These are phyloP conservation scores for Gossypium gossypioides DNA, from an alignment of 441 rosid species.

Conservation along the genomic window DNA sequence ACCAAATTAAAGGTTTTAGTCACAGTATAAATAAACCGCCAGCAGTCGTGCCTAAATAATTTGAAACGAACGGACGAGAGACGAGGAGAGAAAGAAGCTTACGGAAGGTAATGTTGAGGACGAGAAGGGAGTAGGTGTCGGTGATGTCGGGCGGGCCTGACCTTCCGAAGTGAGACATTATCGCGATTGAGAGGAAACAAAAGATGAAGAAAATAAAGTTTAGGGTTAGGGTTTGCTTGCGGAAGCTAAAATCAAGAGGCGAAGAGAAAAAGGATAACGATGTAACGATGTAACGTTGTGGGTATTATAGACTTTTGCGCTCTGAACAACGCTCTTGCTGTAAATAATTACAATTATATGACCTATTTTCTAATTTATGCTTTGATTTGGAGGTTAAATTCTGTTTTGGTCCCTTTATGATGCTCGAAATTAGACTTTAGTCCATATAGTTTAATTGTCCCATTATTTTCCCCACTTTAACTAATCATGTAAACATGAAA, in stretches of 20 bases:
- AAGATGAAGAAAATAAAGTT: background rate
- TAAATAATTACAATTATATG: too few species aligned
- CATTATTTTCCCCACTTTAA: too few species aligned
- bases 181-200: background rate
- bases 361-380: too few species aligned
- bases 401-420: too few species aligned
- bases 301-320: too few species aligned
- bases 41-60: background rate
- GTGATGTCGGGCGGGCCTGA: slow-evolving; percentile 93
- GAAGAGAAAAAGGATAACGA: too few species aligned
- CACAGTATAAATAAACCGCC: background rate
- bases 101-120: slow-evolving; percentile 93
- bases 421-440: too few species aligned
- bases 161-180: slow-evolving; percentile 93
- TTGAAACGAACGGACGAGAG: background rate
- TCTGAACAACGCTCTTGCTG: too few species aligned
- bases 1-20: slow-evolving; percentile 3
- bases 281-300: too few species aligned
- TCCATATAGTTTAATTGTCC: too few species aligned
- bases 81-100: background rate
- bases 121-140: slow-evolving; percentile 90
- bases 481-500: too few species aligned
- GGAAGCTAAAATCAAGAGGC: background rate
- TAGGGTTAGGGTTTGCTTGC: background rate
- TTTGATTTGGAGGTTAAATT: too few species aligned